Evolutionary conservation across 768 basidiomycete genomes (phyloP), one percentile per base, ranked within the genome.

Genomic region (Boletus rex-veris): DNA sequence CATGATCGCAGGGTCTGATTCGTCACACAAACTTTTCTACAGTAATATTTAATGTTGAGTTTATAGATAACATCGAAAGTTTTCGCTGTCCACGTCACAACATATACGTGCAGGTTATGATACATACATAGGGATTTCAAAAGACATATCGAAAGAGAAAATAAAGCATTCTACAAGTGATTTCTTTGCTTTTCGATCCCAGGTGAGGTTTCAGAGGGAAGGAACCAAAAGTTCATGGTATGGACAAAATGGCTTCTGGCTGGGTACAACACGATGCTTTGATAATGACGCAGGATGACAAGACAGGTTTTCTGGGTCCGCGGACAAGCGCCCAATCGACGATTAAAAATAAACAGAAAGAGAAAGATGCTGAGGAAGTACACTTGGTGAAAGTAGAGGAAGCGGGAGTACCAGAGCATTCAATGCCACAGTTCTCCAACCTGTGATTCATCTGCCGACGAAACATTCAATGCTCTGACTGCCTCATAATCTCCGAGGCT

Each of bases 351-450:
- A 68, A 67, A 71, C 57, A 71, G 60, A 55, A 58, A 51, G 19
- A 36, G 21, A 50, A 50, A 24, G 45, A 33, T 33, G 45, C 28
- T n/a, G 33, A 46, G 33, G 30, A 45, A 59, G 46, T 28, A 43
- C 48, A 21, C 5, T 60, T 53, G 53, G 54, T 26, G 35, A 44
- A 47, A 19, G 37, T 18, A 37, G 38, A 48, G 36, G 40, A 48
- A 48, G 12, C 7, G n/a, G 39, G 19, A 21, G 38, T 3, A 36
- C n/a, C 48, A 38, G 44, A 35, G 41, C 31, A 19, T 38, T 70
- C 62, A 80, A 59, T 75, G 74, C 83, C 83, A 86, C 66, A 86
- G 71, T 58, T 84, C 83, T 35, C 85, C 85, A 8, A 75, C 76
- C 54, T 81, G 74, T 48, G 73, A 74, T 53, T 72, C 75, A 45